phyloP scores from a whole-genome alignment of 202 grass and related monocot species.

The Bolboschoenoplectus hybrid region DNA sequence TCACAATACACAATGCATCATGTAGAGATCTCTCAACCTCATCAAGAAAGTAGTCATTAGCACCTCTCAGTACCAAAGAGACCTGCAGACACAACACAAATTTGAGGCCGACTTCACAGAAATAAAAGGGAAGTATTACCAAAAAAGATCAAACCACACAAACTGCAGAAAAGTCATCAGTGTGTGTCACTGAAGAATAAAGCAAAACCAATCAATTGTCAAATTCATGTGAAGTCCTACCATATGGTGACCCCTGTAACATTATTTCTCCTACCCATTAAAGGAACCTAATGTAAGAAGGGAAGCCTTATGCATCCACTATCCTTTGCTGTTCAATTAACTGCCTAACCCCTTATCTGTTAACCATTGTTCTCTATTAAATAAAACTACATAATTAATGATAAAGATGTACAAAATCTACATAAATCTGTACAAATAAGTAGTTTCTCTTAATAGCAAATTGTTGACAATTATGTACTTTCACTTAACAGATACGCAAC shows the following conservation, averaged over 20 bases:
- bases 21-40: slow-evolving; percentile 91
- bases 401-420: not conserved
- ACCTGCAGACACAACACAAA: slow-evolving; percentile 55
- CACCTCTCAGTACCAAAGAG: slow-evolving; percentile 90
- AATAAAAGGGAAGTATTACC: not conserved
- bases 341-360: too few relatives aligned
- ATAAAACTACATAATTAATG: not conserved
- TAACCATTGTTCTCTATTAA: not conserved
- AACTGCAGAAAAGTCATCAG: not conserved
- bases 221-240: not conserved
- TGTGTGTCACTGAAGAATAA: not conserved
- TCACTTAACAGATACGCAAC: too few relatives aligned
- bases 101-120: not conserved
- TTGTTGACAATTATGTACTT: too few relatives aligned
- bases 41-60: slow-evolving; percentile 94
- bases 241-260: not conserved
- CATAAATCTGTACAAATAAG: not conserved
- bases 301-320: not conserved
- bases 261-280: slow-evolving; percentile 8
- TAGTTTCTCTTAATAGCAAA: not conserved
- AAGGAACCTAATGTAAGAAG: slow-evolving; percentile 1
- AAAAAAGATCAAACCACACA: not conserved
- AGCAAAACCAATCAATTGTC: not conserved
- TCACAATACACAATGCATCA: slow-evolving; percentile 85
- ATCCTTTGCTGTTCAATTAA: not conserved